Base-by-base conservation (phyloP, 2,329 filamentous ascomycete genomes). In the Macrophomina pseudophaseolina region DNA sequence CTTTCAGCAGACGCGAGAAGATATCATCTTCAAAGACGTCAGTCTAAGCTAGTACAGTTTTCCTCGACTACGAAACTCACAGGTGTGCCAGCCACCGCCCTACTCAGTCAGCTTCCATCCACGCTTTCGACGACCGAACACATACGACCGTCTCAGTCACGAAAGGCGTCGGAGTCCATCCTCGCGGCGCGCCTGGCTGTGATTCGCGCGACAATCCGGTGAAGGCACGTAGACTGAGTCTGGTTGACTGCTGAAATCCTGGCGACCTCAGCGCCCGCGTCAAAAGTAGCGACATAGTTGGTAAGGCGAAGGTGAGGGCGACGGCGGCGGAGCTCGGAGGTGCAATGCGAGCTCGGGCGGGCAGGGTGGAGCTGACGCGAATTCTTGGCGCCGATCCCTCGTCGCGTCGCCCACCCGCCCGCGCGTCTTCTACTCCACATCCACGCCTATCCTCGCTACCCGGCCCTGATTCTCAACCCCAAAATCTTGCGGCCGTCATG, bases 51-150 rank as follows among this genome's bases (percentile, higher is more conserved):
- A 51, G 53, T 38, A 8, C 38, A 3, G 7, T 3, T n/a, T 23
- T 54, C 23, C 30, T 6, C 18, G 33, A 3, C 32, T 18, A 5
- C 48, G 8, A 35, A 48, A 65, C 59, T 56, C 74, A 77, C 79
- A 83, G 63, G 82, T 84, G 74, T 84, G 82, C 80, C 79, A 84
- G 69, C 81, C 81, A 70, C 83, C 82, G 73, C 80, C 81, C 80
- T 83, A 71, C 44, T 56, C 59, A 69, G 73, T 81, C 72, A 81
- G 78, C 68, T 65, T 69, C 38, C 49, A 32, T 59, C 58, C 58
- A 63, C 51, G 42, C 30, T 3, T 23, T n/a, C 11, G 38, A 23
- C 51, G 28, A 30, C 28, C 9, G 11, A 30, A 48, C 56, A 72
- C 79, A 64, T 78, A 82, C 80, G 44, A 82, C 76, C 68, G 81